Base-by-base conservation (phyloP, 768 basidiomycete genomes). In the Pleurotus ostreatus region DNA sequence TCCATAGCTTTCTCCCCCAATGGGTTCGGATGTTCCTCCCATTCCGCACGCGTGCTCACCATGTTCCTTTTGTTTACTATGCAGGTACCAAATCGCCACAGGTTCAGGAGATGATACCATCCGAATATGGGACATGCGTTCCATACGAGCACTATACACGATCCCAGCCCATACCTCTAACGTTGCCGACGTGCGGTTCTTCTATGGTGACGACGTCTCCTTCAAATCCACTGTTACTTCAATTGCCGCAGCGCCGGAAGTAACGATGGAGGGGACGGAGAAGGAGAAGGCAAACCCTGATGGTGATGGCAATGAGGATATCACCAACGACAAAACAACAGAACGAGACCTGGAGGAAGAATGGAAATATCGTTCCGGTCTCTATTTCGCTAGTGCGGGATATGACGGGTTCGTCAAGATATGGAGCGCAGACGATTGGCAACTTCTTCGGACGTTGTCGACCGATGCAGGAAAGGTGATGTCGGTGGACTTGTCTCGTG, bases 381-480 rank as follows among this genome's bases (percentile, higher is more conserved):
- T 96, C 53, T 98, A 96, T 77, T 85, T 99, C 57, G 94, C 91
- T 3, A 93, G 92, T 61, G 78, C 92, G 3, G 95, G 97, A 3
- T 98, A 98, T 68, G 97, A 99, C 66, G 93, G 94, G 4, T 83
- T 89, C 56, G 92, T 99, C 66, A 94, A 97, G 69, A 65, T 99
- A 55, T 99, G 97, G 97, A 92, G 88, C 65, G 92, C 95, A 46
- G 97, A 98, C 67, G 97, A 99, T 65, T 99, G 97, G 97, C 94
- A 93, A 64, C 74, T 95, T 44, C 78, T 97, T 51, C 82, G 87
- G 59, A 89, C 89, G 44, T 77, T 99, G 57, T 85, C 93, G 51
- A 95, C 94, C 18, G 96, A 98, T 66, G 88, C 89, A 23, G 94
- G 95, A n/a, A 98, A 98, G 71, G 95, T 98, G 58, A 99, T 98